phyloP scores from a whole-genome alignment of 768 basidiomycete genomes.

The Trametes gibbosa region DNA sequence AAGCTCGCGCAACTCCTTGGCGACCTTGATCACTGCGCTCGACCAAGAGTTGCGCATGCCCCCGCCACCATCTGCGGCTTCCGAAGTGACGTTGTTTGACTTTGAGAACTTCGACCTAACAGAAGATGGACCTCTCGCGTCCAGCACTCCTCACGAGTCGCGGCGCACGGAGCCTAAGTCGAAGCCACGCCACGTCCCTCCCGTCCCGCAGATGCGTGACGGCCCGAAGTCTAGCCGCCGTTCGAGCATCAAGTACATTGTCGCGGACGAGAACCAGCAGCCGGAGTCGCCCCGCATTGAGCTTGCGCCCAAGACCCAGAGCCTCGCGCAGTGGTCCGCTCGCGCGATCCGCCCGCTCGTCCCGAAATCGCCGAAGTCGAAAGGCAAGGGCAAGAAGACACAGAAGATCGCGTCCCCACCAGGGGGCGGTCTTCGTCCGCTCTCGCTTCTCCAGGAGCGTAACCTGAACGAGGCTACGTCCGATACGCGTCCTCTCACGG shows the following conservation, averaged over 20 bases:
- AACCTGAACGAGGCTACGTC: constrained; percentile 37
- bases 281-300: constrained; percentile 10
- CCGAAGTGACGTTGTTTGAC: constrained; percentile 62
- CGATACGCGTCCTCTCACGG: constrained; percentile 51
- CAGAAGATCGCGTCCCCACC: constrained; percentile 23
- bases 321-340: constrained; percentile 30
- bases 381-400: constrained; percentile 46
- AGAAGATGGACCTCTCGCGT: constrained; percentile 45
- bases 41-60: constrained; percentile 29
- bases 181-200: constrained; percentile 22
- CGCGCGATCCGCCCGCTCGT: constrained; percentile 47
- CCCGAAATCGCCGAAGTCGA: constrained; percentile 53
- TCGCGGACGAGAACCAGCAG: constrained; percentile 45
- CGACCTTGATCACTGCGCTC: constrained; percentile 37
- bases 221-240: constrained; percentile 34
- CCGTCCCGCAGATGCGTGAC: constrained; percentile 23
- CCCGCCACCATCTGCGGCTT: constrained; percentile 51
- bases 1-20: constrained; percentile 52
- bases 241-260: constrained; percentile 65
- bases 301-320: constrained; percentile 4
- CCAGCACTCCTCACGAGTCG: constrained; percentile 63
- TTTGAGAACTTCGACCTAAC: constrained; percentile 26
- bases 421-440: constrained; percentile 52
- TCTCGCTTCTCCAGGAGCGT: constrained; percentile 62
- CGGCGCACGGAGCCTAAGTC: constrained; percentile 27